These are phyloP conservation scores for Myrmaecium sp. DNA, from an alignment of 2,329 filamentous ascomycete species.

Conservation along the genomic window DNA sequence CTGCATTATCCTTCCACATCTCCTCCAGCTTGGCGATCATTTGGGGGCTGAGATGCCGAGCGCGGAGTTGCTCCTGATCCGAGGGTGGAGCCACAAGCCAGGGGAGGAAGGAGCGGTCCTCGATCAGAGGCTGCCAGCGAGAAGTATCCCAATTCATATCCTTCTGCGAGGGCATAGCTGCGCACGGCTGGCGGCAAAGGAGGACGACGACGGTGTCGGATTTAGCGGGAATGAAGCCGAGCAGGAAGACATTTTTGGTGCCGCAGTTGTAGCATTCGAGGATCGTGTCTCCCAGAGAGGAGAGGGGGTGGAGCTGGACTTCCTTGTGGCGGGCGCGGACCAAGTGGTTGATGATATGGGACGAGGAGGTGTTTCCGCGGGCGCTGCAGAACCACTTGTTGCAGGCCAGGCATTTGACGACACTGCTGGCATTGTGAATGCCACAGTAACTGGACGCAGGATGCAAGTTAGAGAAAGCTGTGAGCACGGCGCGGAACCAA, in stretches of 20 bases:
- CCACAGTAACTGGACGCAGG: slow-evolving; percentile 60
- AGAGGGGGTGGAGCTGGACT: slow-evolving; percentile 87
- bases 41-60: slow-evolving; percentile 79
- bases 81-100: slow-evolving; percentile 85
- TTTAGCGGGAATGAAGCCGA: slow-evolving; percentile 96
- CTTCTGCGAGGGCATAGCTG: slow-evolving; percentile 85
- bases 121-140: slow-evolving; percentile 92
- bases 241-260: slow-evolving; percentile 95
- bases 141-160: slow-evolving; percentile 99
- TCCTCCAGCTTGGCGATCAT: slow-evolving; percentile 95
- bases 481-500: slow-evolving; percentile 1
- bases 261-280: slow-evolving; percentile 99
- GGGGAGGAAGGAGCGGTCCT: slow-evolving; percentile 83
- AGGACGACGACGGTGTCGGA: slow-evolving; percentile 96
- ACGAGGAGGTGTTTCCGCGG: slow-evolving; percentile 87
- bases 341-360: slow-evolving; percentile 95
- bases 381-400: slow-evolving; percentile 99
- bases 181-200: slow-evolving; percentile 90
- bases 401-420: slow-evolving; percentile 90
- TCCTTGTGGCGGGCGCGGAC: slow-evolving; percentile 97
- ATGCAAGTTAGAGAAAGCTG: slow-evolving; percentile 5
- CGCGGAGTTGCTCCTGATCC: slow-evolving; percentile 90
- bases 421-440: slow-evolving; percentile 86
- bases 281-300: slow-evolving; percentile 84
- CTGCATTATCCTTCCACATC: slow-evolving; percentile 92